These are phyloP conservation scores for Termitomyces sp. DNA, from an alignment of 768 basidiomycete species.

Conservation along the genomic window DNA sequence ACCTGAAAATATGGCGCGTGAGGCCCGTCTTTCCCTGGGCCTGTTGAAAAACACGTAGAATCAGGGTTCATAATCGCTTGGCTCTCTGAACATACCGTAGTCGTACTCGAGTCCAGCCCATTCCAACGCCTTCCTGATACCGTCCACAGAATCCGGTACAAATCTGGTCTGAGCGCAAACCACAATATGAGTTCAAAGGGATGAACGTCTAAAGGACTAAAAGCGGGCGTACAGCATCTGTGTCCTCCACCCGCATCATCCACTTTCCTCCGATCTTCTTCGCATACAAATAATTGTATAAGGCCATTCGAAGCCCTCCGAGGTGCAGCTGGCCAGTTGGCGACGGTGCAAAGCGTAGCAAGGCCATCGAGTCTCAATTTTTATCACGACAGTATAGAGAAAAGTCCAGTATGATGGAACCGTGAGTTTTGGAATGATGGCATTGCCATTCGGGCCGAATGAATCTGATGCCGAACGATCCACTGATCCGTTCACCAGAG, in stretches of 20 bases:
- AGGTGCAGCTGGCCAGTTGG: slow-evolving; percentile 94
- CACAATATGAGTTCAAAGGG: neutral
- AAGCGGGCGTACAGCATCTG: slow-evolving; percentile 67
- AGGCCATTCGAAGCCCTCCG: slow-evolving; percentile 90
- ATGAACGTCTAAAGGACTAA: neutral
- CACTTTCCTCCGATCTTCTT: slow-evolving; percentile 82
- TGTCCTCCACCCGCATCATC: slow-evolving; percentile 94
- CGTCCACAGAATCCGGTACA: slow-evolving; percentile 84
- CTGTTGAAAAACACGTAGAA: slow-evolving; percentile 35
- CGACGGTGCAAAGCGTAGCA: slow-evolving; percentile 94
- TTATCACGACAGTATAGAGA: neutral
- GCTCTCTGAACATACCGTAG: slow-evolving; percentile 56
- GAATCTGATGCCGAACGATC: neutral
- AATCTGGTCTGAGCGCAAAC: slow-evolving; percentile 58
- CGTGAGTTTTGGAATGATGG: neutral
- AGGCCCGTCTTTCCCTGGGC: slow-evolving; percentile 73
- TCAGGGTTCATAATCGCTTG: neutral
- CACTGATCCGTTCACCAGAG: neutral
- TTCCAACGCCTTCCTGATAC: slow-evolving; percentile 67
- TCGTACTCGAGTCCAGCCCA: slow-evolving; percentile 96
- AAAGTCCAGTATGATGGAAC: neutral
- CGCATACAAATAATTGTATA: slow-evolving; percentile 90
- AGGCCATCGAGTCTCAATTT: slow-evolving; percentile 37
- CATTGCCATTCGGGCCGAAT: neutral
- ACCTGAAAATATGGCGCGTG: slow-evolving; percentile 90